A percentile compares a stretch with the other conserved stretches of the same genome.
These are phyloP conservation scores for Bonia amplexicaulis DNA, from an alignment of 176 grass and related monocot genomes.

Conservation along the genomic window DNA sequence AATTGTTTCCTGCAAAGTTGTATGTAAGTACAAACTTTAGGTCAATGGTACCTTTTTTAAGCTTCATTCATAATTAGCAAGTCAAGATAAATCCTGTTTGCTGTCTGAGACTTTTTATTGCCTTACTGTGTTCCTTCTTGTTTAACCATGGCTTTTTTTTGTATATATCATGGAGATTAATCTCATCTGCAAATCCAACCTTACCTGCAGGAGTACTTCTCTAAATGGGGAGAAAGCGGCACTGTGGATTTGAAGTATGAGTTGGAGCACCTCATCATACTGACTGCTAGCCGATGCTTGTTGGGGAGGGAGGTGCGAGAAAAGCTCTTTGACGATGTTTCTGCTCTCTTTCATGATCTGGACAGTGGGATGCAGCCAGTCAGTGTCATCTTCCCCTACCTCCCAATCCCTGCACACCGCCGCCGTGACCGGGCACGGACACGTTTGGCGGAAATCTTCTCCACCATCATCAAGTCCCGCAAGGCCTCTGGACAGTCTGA, in stretches of 20 bases:
- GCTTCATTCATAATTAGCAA: background rate
- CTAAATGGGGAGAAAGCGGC: conserved; percentile 94
- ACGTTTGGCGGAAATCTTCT: conserved; percentile 76
- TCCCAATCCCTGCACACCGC: conserved; percentile 76
- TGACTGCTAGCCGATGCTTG: conserved; percentile 92
- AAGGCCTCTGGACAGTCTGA: conserved; percentile 69
- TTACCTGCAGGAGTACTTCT: conserved; percentile 80
- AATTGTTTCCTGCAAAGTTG: background rate
- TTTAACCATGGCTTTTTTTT: background rate
- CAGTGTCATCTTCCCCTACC: conserved; percentile 92
- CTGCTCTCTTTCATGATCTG: conserved; percentile 91
- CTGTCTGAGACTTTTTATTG: background rate
- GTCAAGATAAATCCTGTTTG: background rate
- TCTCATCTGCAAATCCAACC: background rate
- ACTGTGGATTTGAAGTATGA: conserved; percentile 94
- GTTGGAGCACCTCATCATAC: conserved; percentile 93
- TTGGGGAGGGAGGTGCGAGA: conserved; percentile 91
- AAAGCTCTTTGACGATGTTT: conserved; percentile 95
- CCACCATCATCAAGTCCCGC: conserved; percentile 85
- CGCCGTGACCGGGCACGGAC: conserved; percentile 67
- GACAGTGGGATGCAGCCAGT: conserved; percentile 92
- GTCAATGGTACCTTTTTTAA: background rate
- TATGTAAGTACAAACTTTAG: background rate
- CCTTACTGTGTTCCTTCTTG: background rate
- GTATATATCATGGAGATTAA: background rate